Conservation (phyloP, 1,284 basidiomycete genomes). For the Cryptococcus sp. region DNA sequence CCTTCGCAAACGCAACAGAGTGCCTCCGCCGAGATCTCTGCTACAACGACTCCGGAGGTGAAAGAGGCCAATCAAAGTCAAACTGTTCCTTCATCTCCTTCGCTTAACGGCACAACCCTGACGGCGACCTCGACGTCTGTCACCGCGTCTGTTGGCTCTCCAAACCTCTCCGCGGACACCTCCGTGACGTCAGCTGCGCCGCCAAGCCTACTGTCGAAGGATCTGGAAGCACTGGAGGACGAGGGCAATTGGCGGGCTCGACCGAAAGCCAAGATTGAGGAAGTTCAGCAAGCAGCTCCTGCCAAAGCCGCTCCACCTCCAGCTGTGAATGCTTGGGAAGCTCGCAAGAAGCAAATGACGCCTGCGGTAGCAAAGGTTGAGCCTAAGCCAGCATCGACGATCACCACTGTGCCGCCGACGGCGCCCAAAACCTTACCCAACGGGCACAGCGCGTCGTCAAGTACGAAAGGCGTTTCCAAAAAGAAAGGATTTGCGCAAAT, state of each 20-base stretch:
- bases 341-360: constrained; percentile 35
- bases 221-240: constrained; percentile 22
- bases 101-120: constrained; percentile 23
- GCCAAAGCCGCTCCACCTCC: constrained; percentile 27
- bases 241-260: constrained; percentile 38
- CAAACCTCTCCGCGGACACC: constrained; percentile 21
- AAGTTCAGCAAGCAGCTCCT: constrained; percentile 22
- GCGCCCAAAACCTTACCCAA: constrained; percentile 10
- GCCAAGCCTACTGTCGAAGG: constrained; percentile 18
- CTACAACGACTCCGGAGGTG: constrained; percentile 1
- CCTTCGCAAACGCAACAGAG: constrained; percentile 7
- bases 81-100: constrained; percentile 29
- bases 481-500: constrained; percentile 17
- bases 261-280: constrained; percentile 21
- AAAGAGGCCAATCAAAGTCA: constrained; percentile 4
- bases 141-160: constrained; percentile 23
- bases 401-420: not conserved
- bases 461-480: constrained; percentile 19
- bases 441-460: constrained; percentile 1
- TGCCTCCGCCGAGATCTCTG: constrained; percentile 1
- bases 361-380: constrained; percentile 11
- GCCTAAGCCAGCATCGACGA: not conserved
- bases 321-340: constrained; percentile 45
- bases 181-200: constrained; percentile 19
- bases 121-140: constrained; percentile 23